phyloP scores from a whole-genome alignment of 1,284 basidiomycete genomes.

The Leucoagaricus sp. region DNA sequence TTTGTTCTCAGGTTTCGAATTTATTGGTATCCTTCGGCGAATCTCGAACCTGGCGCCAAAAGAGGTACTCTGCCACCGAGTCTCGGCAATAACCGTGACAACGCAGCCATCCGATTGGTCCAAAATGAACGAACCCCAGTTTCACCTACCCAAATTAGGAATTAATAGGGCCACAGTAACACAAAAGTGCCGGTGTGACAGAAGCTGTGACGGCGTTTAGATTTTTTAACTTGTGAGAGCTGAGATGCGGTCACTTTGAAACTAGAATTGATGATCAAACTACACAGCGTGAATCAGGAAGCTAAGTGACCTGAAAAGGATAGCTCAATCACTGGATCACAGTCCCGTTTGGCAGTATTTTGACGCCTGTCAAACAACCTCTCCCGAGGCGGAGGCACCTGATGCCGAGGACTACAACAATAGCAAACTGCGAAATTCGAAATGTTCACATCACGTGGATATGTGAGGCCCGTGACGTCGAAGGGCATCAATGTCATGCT shows the following conservation, averaged over 20 bases:
- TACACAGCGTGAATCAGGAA: constrained; percentile 15
- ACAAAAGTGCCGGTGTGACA: constrained; percentile 1
- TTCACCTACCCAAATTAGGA: constrained; percentile 21
- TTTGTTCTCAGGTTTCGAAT: constrained; percentile 21
- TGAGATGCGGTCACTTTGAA: constrained; percentile 14
- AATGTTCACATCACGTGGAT: constrained; percentile 14
- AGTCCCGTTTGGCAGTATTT: constrained; percentile 7
- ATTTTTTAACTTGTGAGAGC: constrained; percentile 7
- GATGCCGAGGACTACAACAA: constrained; percentile 4
- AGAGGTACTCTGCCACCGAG: constrained; percentile 12
- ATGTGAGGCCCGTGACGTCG: neutral
- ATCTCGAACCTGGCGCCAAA: constrained; percentile 4
- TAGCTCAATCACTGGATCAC: constrained; percentile 1
- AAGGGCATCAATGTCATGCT: neutral
- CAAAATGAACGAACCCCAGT: constrained; percentile 29
- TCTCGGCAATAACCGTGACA: constrained; percentile 10
- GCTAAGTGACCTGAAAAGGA: constrained; percentile 10
- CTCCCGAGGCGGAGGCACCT: constrained; percentile 1
- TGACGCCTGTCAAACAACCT: constrained; percentile 5
- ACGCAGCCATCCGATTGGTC: constrained; percentile 34
- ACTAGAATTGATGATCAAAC: constrained; percentile 14
- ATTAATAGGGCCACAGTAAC: constrained; percentile 6
- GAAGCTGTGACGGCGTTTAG: constrained; percentile 6
- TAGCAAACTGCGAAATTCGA: neutral
- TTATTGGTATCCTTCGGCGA: constrained; percentile 18